Percentiles rank a stretch among this genome's conserved stretches.
Evolutionary conservation across 2,329 filamentous ascomycete genomes (phyloP).

Genomic region (Talaromyces sp.): DNA sequence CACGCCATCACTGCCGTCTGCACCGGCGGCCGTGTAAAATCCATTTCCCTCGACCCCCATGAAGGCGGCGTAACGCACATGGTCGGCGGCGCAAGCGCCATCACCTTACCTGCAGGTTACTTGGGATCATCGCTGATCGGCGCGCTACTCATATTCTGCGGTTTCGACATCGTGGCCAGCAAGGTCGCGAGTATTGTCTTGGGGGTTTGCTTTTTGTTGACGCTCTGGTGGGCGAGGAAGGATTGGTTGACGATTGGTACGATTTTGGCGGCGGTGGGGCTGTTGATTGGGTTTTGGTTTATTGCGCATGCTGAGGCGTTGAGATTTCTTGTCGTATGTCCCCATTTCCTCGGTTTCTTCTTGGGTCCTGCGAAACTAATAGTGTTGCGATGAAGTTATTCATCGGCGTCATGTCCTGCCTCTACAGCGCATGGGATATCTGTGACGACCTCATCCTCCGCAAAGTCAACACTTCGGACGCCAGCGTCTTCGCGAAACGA

Average conservation of each 20-base stretch:
- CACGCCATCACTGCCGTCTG: slow-evolving; percentile 70
- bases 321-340: slow-evolving; percentile 63
- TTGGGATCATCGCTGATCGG: slow-evolving; percentile 74
- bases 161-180: slow-evolving; percentile 76
- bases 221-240: slow-evolving; percentile 74
- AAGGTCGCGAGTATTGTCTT: slow-evolving; percentile 74
- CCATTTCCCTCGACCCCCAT: slow-evolving; percentile 69
- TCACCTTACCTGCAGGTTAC: slow-evolving; percentile 75
- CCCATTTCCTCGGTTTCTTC: slow-evolving; percentile 1
- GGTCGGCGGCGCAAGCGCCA: slow-evolving; percentile 64
- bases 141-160: slow-evolving; percentile 72
- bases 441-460: slow-evolving; percentile 77
- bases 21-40: slow-evolving; percentile 70
- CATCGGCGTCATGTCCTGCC: slow-evolving; percentile 75
- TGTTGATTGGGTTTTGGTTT: slow-evolving; percentile 75
- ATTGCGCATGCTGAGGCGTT: slow-evolving; percentile 71
- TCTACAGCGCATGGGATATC: slow-evolving; percentile 83
- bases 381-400: slow-evolving; percentile 48
- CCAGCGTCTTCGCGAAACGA: slow-evolving; percentile 71
- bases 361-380: not conserved
- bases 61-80: slow-evolving; percentile 78
- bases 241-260: slow-evolving; percentile 76
- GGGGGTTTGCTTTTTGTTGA: slow-evolving; percentile 71
- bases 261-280: slow-evolving; percentile 64
- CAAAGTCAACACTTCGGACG: slow-evolving; percentile 76